Base-by-base conservation (phyloP, 2,329 filamentous ascomycete species). In the Neonectria coccinea region DNA sequence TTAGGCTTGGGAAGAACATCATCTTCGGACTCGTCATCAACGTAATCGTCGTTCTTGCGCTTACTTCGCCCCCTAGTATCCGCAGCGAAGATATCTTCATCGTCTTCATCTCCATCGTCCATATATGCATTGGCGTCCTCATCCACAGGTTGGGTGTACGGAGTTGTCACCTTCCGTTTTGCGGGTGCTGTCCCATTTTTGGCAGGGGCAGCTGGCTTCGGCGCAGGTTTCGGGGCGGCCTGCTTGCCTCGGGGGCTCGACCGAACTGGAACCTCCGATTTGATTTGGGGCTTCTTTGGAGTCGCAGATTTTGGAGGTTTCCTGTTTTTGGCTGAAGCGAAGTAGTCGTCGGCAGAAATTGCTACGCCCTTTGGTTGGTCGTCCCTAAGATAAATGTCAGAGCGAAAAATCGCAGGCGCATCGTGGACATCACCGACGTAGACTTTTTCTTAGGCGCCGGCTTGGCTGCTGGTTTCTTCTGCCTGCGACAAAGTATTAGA, bases 11-110 rank as follows among this genome's bases (percentile, higher is more conserved):
- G 85, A 10, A 86, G 77, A 27, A 87, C 75, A 52, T 93, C 89
- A 33, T 93, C 91, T 59, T 96, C 93, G 51, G 90, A 91, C 20
- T 88, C 88, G 64, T 91, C 91, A 65, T 91, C 91, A 63, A 87
- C 85, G 60, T 94, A 93, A 57, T 93, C 90, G 74, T 96, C 92
- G 44, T 89, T 89, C 72, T 89, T 91, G 53, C 87, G 84, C 75
- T 89, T 92, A 61, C 86, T 88, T 48, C 86, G 82, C 52, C 86
- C 86, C 75, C 89, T 91, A 36, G 85, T 86, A 68, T 92, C 89
- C 4, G 91, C 90, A 14, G 90, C 91, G 78, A 94, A 94, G 20
- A 97, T 94, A 71, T 97, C 94, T n/a, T 88, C 91, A 3, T 87
- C 90, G 48, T 92, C 88, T 7, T 86, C 84, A 39, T 91, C 89